Evolutionary conservation across 78 protist genomes (phyloP).

Genomic region (Cavenderia fasciculata): DNA sequence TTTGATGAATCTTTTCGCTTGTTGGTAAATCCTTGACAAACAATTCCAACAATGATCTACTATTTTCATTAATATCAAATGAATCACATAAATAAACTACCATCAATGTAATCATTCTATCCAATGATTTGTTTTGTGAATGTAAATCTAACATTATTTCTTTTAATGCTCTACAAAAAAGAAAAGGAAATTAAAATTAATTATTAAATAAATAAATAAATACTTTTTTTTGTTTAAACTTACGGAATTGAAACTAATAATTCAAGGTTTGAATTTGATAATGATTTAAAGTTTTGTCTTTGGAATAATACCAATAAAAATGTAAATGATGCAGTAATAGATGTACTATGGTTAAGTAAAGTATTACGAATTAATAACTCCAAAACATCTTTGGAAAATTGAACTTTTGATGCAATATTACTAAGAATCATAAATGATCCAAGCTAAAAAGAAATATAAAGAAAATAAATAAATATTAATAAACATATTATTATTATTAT

Average conservation of each 20-base stretch:
- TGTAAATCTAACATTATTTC: slow-evolving; percentile 48
- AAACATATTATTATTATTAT: not conserved
- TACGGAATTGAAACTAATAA: slow-evolving; percentile 29
- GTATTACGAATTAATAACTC: slow-evolving; percentile 38
- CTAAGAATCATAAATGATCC: slow-evolving; percentile 48
- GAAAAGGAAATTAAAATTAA: not conserved
- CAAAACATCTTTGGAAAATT: slow-evolving; percentile 9
- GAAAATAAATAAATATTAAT: not conserved
- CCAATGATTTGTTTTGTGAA: slow-evolving; percentile 39
- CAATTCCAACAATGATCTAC: slow-evolving; percentile 5
- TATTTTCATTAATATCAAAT: not conserved
- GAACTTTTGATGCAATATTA: slow-evolving; percentile 27
- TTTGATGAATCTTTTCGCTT: not conserved
- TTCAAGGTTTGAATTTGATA: slow-evolving; percentile 11
- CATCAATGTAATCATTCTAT: slow-evolving; percentile 3
- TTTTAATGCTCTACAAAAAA: slow-evolving; percentile 3
- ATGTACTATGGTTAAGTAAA: slow-evolving; percentile 4
- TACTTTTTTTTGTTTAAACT: not conserved
- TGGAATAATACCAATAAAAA: slow-evolving; percentile 63
- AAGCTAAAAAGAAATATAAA: slow-evolving; percentile 12
- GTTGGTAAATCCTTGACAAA: slow-evolving; percentile 34
- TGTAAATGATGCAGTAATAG: slow-evolving; percentile 30
- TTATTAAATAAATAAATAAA: not conserved
- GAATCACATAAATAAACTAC: slow-evolving; percentile 4
- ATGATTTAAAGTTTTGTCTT: slow-evolving; percentile 19